phyloP scores from a whole-genome alignment of 1,139 yeast genomes.

The Nakaseomyces kungkrabaensis region DNA sequence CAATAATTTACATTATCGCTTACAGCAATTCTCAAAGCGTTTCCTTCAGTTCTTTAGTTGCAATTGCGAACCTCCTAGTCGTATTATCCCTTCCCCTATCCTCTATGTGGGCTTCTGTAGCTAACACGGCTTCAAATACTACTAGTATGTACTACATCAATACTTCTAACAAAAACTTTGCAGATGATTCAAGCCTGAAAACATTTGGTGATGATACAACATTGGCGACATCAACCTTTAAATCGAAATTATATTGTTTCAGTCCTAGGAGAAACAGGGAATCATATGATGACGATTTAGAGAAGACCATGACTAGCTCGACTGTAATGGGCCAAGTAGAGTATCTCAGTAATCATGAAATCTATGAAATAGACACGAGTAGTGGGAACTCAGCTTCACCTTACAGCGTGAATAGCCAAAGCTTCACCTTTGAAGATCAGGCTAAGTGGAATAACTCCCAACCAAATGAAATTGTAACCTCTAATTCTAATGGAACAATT shows the following conservation, averaged over 20 bases:
- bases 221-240: neutral
- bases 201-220: slow-evolving; percentile 4
- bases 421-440: neutral
- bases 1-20: slow-evolving; percentile 50
- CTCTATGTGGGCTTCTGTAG: slow-evolving; percentile 77
- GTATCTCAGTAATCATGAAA: neutral
- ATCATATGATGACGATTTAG: neutral
- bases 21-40: slow-evolving; percentile 30
- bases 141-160: slow-evolving; percentile 6
- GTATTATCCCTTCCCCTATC: slow-evolving; percentile 71
- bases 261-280: neutral
- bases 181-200: neutral
- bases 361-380: neutral
- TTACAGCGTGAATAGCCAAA: neutral
- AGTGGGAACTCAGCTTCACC: neutral
- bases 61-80: slow-evolving; percentile 37
- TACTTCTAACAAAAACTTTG: neutral
- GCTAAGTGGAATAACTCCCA: neutral
- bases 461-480: neutral
- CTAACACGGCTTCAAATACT: slow-evolving; percentile 37
- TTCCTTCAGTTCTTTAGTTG: slow-evolving; percentile 30
- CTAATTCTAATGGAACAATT: no score
- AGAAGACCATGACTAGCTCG: neutral
- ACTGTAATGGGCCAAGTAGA: neutral
- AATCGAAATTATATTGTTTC: neutral